Evolutionary conservation across 257 asterid species (phyloP).

Genomic region (Fraxinus pennsylvanica): DNA sequence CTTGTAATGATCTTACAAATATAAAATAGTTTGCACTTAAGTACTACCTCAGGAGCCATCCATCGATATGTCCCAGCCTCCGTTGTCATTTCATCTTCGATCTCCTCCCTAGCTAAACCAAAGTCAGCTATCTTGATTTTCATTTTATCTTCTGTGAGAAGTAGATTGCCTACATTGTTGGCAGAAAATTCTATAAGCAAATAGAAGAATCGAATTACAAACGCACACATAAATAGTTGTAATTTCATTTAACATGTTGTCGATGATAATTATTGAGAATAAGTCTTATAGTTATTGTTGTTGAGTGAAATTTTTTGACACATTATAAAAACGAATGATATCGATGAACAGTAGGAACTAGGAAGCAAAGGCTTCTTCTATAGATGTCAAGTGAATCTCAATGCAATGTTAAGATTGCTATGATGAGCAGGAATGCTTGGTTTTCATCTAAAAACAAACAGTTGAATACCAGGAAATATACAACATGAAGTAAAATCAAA

Average conservation of each 20-base stretch:
- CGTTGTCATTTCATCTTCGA: constrained; percentile 53
- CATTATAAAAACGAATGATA: neutral
- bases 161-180: constrained; percentile 49
- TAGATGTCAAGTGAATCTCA: neutral
- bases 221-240: too few species aligned
- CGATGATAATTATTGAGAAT: neutral
- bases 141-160: constrained; percentile 58
- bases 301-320: neutral
- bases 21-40: neutral
- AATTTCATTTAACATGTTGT: neutral
- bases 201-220: neutral
- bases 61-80: constrained; percentile 75
- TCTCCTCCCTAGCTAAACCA: constrained; percentile 66
- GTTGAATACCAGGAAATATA: constrained; percentile 4
- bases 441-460: neutral
- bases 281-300: neutral
- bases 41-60: constrained; percentile 76
- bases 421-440: neutral
- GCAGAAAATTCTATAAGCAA: constrained; percentile 8
- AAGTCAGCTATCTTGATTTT: constrained; percentile 64
- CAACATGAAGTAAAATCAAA: constrained; percentile 9
- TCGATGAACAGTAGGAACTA: neutral
- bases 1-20: neutral
- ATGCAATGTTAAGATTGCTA: neutral
- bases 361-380: neutral